Evolutionary conservation across 768 basidiomycete genomes (phyloP), one percentile per base, ranked within the genome.

Genomic region (Leucocoprinus leucothites): DNA sequence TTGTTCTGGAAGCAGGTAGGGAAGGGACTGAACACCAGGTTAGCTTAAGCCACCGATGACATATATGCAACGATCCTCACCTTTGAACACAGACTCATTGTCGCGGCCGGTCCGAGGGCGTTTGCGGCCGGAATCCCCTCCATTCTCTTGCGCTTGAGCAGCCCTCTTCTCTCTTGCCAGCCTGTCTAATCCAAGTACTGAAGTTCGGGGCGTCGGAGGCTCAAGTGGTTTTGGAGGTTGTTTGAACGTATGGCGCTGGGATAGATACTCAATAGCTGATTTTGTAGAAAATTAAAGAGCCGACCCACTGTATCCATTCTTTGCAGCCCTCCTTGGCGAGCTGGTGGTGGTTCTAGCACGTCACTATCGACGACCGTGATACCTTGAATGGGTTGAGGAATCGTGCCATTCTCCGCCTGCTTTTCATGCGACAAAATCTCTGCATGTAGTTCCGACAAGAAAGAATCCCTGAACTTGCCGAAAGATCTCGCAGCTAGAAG

Each of bases 91-190:
- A 3, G 90, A 78, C 43, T 89, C 87, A 44, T 82, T 77, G 16
- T 76, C 79, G 22, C 86, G 82, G 42, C 84, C 82, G 34, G 86
- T 53, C 53, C 82, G 80, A 1, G 78, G 76, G 60, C 78, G 89
- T 71, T 94, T 90, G 60, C 89, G 74, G 48, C 77, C 74, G 6
- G 50, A 48, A 16, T 61, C 66, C 50, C 74, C 74, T 3, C 67
- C 80, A 59, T 75, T 74, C 44, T 69, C 68, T 43, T 64, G 58
- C 8, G 75, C 72, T 1, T 77, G 78, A 11, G 82, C 84, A 1
- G 80, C 83, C 51, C 93, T 77, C 71, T 98, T 99, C 66, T 97
- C 93, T 46, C 81, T 83, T 0, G 97, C 97, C 2, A 98, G 78
- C 22, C 80, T 81, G 65, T 99, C 95, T 5, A 98, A 76, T 3